These are phyloP conservation scores for Speleostelium caveatum DNA, from an alignment of 78 protist species.

Conservation along the genomic window DNA sequence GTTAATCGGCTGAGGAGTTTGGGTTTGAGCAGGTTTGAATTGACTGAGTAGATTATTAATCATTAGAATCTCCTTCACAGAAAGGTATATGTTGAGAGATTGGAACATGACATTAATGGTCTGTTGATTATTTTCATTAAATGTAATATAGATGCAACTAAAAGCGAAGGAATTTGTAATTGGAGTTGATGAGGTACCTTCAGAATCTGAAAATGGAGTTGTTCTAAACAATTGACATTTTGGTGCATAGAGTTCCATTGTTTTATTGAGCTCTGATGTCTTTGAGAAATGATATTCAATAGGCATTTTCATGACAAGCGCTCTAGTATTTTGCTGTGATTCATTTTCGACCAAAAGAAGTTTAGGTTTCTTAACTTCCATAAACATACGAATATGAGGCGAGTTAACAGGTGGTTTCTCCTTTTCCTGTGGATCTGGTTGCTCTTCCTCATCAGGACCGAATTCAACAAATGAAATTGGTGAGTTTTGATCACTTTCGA, in stretches of 20 bases:
- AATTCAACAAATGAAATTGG: neutral
- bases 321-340: constrained; percentile 68
- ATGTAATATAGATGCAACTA: constrained; percentile 21
- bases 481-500: neutral
- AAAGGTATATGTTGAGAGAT: constrained; percentile 40
- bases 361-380: constrained; percentile 62
- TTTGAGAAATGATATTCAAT: constrained; percentile 47
- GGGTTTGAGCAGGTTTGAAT: constrained; percentile 9
- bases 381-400: constrained; percentile 41
- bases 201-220: constrained; percentile 65
- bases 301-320: constrained; percentile 72
- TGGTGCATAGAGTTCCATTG: constrained; percentile 59
- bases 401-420: neutral
- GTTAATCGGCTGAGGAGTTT: neutral
- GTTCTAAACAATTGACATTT: constrained; percentile 64
- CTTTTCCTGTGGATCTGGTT: neutral
- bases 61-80: constrained; percentile 57
- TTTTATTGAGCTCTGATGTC: constrained; percentile 51
- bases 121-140: constrained; percentile 46
- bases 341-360: constrained; percentile 66
- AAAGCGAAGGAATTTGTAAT: constrained; percentile 62
- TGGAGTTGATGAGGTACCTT: constrained; percentile 51
- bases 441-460: neutral
- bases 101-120: constrained; percentile 44
- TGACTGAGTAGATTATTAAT: constrained; percentile 24